phyloP scores from a whole-genome alignment of 805 yeast species.

The Zygoascus biomembranicola region DNA sequence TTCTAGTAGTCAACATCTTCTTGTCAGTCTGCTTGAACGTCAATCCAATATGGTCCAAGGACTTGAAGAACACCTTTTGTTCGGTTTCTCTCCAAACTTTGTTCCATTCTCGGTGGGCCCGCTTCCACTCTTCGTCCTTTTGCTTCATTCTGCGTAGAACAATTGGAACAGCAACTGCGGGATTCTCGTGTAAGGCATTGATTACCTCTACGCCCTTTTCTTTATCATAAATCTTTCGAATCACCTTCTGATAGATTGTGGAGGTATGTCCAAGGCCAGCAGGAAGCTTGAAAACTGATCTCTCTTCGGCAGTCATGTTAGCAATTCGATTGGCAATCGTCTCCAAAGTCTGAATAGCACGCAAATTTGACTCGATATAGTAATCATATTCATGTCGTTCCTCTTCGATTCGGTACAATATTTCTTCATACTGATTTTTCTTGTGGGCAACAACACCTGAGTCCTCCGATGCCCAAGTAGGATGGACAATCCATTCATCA shows the following conservation, averaged over 20 bases:
- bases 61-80: conserved; percentile 87
- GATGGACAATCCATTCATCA: conserved; percentile 99
- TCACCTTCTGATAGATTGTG: conserved; percentile 88
- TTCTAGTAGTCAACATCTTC: conserved; percentile 81
- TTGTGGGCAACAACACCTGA: conserved; percentile 98
- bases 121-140: conserved; percentile 98
- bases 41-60: conserved; percentile 89
- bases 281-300: conserved; percentile 75
- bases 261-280: conserved; percentile 92
- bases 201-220: conserved; percentile 95
- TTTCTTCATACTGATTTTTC: conserved; percentile 95
- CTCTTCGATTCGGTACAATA: conserved; percentile 88
- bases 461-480: conserved; percentile 99
- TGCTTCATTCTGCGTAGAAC: conserved; percentile 89
- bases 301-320: conserved; percentile 87
- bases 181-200: conserved; percentile 91
- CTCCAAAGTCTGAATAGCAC: conserved; percentile 93
- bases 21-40: conserved; percentile 97
- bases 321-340: conserved; percentile 91
- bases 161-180: conserved; percentile 90
- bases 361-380: conserved; percentile 87
- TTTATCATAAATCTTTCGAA: conserved; percentile 85
- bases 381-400: conserved; percentile 96
- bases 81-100: conserved; percentile 98
- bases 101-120: conserved; percentile 98